Evolutionary conservation across 805 yeast genomes (phyloP).

Genomic region (Cyberlindnera nakhonratchasimensis): DNA sequence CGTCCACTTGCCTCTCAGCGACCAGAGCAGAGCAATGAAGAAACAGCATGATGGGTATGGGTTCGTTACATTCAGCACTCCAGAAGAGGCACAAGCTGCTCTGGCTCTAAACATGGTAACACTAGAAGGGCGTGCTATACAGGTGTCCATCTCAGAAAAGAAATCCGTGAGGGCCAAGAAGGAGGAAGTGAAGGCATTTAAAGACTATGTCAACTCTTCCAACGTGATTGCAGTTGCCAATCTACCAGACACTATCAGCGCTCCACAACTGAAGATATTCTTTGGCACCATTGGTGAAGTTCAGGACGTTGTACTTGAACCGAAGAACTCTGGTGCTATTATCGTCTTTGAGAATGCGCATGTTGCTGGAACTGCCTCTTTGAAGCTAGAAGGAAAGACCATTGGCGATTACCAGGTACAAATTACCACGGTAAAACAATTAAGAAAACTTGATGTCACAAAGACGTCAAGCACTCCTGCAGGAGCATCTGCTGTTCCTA

Average conservation of each 20-base stretch:
- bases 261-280: constrained; percentile 32
- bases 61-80: constrained; percentile 47
- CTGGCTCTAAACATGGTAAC: constrained; percentile 38
- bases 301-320: constrained; percentile 40
- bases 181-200: constrained; percentile 25
- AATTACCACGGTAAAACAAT: constrained; percentile 34
- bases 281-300: constrained; percentile 38
- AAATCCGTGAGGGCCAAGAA: constrained; percentile 34
- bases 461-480: background rate
- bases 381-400: constrained; percentile 38
- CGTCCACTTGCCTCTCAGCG: constrained; percentile 45
- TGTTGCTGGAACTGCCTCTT: constrained; percentile 50
- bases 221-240: constrained; percentile 26
- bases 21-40: constrained; percentile 20
- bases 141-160: constrained; percentile 46
- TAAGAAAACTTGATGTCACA: constrained; percentile 17
- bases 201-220: constrained; percentile 21
- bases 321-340: constrained; percentile 46
- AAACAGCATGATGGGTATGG: constrained; percentile 60
- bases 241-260: constrained; percentile 37
- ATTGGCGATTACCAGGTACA: constrained; percentile 35
- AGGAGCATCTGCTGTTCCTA: background rate
- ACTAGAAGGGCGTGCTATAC: constrained; percentile 45
- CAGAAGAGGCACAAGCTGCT: constrained; percentile 46
- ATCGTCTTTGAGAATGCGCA: constrained; percentile 41